phyloP scores from a whole-genome alignment of 345 rosid species.

The Atalantia buxifolia region DNA sequence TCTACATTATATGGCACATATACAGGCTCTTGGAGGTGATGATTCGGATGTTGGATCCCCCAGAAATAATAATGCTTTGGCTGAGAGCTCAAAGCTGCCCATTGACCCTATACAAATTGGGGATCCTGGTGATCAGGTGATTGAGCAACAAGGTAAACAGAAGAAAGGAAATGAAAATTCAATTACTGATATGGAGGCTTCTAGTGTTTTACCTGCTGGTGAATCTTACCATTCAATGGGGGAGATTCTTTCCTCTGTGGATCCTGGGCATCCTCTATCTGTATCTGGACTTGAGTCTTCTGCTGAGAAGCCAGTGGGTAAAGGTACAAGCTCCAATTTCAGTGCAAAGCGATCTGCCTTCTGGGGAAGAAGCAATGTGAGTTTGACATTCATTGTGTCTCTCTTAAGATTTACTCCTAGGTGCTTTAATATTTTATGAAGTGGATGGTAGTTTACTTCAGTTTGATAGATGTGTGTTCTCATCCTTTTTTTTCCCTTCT shows the following conservation, averaged over 20 bases:
- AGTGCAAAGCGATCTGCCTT: slow-evolving; percentile 65
- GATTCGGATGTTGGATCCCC: slow-evolving; percentile 80
- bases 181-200: slow-evolving; percentile 38
- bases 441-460: not conserved
- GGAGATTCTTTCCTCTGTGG: slow-evolving; percentile 59
- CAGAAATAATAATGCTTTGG: slow-evolving; percentile 37
- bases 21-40: slow-evolving; percentile 85
- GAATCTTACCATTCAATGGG: slow-evolving; percentile 82
- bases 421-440: slow-evolving; percentile 1
- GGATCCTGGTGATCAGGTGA: slow-evolving; percentile 39
- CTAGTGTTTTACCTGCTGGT: slow-evolving; percentile 44
- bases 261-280: slow-evolving; percentile 53
- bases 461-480: not conserved
- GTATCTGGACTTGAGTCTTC: slow-evolving; percentile 55
- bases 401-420: not conserved
- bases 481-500: too few species aligned
- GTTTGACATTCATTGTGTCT: slow-evolving; percentile 27
- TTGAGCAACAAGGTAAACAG: slow-evolving; percentile 54
- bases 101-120: slow-evolving; percentile 37
- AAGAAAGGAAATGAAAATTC: slow-evolving; percentile 51
- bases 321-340: slow-evolving; percentile 55
- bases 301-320: slow-evolving; percentile 56
- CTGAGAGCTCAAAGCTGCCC: slow-evolving; percentile 42
- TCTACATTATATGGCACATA: slow-evolving; percentile 11
- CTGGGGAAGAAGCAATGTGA: slow-evolving; percentile 93